phyloP scores from a whole-genome alignment of 225 moss, liverwort and hornwort genomes.

The Thuidium tamariscinum region DNA sequence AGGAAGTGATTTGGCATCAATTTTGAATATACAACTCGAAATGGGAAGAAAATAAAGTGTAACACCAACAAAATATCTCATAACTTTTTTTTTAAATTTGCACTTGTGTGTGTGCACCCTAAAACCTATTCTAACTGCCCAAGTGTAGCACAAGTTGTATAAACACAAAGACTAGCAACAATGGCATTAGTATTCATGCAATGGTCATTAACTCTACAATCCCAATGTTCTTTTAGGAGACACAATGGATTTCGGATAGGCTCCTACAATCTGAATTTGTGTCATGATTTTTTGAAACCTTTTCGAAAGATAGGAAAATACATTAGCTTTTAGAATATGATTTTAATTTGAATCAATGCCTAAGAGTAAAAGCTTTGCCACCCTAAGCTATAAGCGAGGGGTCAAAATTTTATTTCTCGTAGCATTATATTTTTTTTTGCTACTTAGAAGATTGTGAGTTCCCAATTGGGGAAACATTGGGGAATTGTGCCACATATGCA shows the following conservation, averaged over 20 bases:
- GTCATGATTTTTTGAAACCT: background rate
- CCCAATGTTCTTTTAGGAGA: fast-evolving
- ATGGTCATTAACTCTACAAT: background rate
- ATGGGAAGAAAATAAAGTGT: background rate
- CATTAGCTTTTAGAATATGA: background rate
- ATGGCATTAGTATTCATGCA: too few species aligned
- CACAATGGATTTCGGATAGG: background rate
- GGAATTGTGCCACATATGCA: too few species aligned
- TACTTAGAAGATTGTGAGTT: too few species aligned
- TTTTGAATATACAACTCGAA: background rate
- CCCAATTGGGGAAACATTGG: too few species aligned
- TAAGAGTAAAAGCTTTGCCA: too few species aligned
- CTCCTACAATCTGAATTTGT: background rate
- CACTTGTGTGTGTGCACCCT: fast-evolving
- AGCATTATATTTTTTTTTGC: too few species aligned
- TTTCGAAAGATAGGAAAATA: too few species aligned
- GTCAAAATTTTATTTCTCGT: background rate
- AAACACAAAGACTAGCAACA: background rate
- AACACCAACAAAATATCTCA: background rate
- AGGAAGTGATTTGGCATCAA: background rate
- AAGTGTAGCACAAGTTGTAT: background rate
- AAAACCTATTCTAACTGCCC: background rate
- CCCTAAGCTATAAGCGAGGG: fast-evolving
- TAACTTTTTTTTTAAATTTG: too few species aligned
- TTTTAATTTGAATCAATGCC: too few species aligned